These are phyloP conservation scores for Spathaspora gorwiae DNA, from an alignment of 805 yeast species.

Conservation along the genomic window DNA sequence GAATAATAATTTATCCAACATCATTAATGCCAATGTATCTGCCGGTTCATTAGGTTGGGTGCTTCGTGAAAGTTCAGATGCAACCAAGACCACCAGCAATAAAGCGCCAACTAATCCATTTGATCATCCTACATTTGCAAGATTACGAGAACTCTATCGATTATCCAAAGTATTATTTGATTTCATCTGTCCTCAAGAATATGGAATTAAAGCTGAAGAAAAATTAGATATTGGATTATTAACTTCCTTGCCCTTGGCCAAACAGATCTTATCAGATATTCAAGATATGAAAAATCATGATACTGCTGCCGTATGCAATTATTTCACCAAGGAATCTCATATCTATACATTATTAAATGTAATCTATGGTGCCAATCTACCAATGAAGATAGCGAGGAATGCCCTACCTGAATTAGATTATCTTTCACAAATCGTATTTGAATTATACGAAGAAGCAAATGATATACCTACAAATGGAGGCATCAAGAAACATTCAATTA, in stretches of 20 bases:
- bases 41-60: slow-evolving; percentile 79
- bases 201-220: slow-evolving; percentile 93
- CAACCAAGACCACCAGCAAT: slow-evolving; percentile 3
- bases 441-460: slow-evolving; percentile 70
- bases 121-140: slow-evolving; percentile 74
- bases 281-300: slow-evolving; percentile 73
- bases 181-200: slow-evolving; percentile 97
- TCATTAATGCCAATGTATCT: slow-evolving; percentile 24
- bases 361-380: slow-evolving; percentile 85
- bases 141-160: slow-evolving; percentile 82
- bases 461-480: slow-evolving; percentile 54
- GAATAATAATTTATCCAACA: slow-evolving; percentile 11
- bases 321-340: slow-evolving; percentile 96
- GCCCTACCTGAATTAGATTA: slow-evolving; percentile 96
- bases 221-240: slow-evolving; percentile 92
- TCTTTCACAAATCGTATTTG: slow-evolving; percentile 90
- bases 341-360: slow-evolving; percentile 90
- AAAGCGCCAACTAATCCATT: slow-evolving; percentile 42
- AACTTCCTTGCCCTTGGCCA: slow-evolving; percentile 90
- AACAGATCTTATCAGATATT: slow-evolving; percentile 77
- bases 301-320: slow-evolving; percentile 66
- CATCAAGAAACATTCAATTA: slow-evolving; percentile 74
- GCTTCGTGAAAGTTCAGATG: slow-evolving; percentile 38
- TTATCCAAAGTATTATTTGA: slow-evolving; percentile 92
- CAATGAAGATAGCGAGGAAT: slow-evolving; percentile 92